Conservation (phyloP, 129 eudicot genomes). For the Artemisia tridentata region DNA sequence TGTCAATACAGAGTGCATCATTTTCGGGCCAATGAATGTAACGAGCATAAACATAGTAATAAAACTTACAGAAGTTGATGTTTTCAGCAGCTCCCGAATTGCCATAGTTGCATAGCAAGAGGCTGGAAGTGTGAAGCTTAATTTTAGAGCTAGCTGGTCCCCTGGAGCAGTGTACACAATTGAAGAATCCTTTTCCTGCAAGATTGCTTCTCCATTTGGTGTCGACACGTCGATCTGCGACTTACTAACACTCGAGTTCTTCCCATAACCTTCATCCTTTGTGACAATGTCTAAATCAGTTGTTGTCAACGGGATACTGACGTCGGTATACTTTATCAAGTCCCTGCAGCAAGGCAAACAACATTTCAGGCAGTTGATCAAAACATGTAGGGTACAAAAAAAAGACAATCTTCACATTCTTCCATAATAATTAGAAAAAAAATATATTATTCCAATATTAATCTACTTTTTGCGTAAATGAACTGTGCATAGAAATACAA, state of each 20-base stretch:
- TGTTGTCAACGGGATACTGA: conserved; percentile 61
- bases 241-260: conserved; percentile 4
- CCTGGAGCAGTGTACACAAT: conserved; percentile 19
- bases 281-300: conserved; percentile 68
- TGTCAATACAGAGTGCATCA: neutral
- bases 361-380: neutral
- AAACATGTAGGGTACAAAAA: neutral
- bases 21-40: neutral
- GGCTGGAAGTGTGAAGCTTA: conserved; percentile 84
- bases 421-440: neutral
- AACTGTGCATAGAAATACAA: neutral
- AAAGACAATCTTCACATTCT: too few species aligned
- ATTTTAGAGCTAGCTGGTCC: conserved; percentile 68
- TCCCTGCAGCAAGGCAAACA: conserved; percentile 49
- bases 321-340: conserved; percentile 65
- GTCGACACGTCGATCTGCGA: neutral
- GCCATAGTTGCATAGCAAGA: conserved; percentile 99
- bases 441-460: neutral
- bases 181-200: conserved; percentile 22
- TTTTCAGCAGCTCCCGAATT: conserved; percentile 87
- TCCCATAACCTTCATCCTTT: conserved; percentile 31
- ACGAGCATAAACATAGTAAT: neutral
- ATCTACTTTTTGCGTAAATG: neutral
- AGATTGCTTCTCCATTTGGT: conserved; percentile 24
- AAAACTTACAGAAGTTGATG: conserved; percentile 82